phyloP scores from a whole-genome alignment of 768 basidiomycete genomes.

The Mycena chlorophos region DNA sequence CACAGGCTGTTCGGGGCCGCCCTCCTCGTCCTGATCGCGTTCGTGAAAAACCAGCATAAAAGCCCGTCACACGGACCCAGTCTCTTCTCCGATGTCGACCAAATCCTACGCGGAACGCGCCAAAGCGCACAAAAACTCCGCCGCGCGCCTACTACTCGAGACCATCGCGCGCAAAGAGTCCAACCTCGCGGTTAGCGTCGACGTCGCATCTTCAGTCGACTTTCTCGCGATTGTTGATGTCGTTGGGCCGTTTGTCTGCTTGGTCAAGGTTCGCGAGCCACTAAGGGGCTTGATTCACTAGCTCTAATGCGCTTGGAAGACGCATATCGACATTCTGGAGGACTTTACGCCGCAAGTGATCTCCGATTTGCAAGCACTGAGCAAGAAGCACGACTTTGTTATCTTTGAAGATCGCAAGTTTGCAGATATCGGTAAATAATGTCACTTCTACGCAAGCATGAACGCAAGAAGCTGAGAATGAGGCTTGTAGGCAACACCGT shows the following conservation, averaged over 20 bases:
- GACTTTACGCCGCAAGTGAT: constrained; percentile 82
- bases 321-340: constrained; percentile 93
- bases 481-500: constrained; percentile 86
- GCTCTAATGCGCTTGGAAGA: constrained; percentile 53
- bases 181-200: constrained; percentile 94
- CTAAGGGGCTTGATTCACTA: constrained; percentile 26
- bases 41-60: constrained; percentile 39
- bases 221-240: constrained; percentile 84
- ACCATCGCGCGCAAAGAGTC: constrained; percentile 84
- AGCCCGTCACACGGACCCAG: constrained; percentile 22
- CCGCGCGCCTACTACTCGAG: constrained; percentile 75
- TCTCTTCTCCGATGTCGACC: constrained; percentile 26
- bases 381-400: constrained; percentile 83
- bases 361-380: constrained; percentile 65
- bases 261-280: constrained; percentile 71
- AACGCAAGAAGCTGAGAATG: constrained; percentile 10
- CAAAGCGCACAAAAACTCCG: constrained; percentile 61
- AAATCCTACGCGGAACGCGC: constrained; percentile 67
- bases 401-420: constrained; percentile 99
- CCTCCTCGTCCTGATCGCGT: constrained; percentile 46
- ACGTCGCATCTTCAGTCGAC: constrained; percentile 78
- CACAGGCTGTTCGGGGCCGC: constrained; percentile 44
- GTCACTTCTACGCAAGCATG: background rate
- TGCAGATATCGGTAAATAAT: constrained; percentile 86
- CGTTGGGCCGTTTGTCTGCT: constrained; percentile 88